Percentiles rank a stretch among this genome's conserved stretches.
Evolutionary conservation across 2,329 filamentous ascomycete species (phyloP).

Genomic region (Pseudomassariella vexata): DNA sequence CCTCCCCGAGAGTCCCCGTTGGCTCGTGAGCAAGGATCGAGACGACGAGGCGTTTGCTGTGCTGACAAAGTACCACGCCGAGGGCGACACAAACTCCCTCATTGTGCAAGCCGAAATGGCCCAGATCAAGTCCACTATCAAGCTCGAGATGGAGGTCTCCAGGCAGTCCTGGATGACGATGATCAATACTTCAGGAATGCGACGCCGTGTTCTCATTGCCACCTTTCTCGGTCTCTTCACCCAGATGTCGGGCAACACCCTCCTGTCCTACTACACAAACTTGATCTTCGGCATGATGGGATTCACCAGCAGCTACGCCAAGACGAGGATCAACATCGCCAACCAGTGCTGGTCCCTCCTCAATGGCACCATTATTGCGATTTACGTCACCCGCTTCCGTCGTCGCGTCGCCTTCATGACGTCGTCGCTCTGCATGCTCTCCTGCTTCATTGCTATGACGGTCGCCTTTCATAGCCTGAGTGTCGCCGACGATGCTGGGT

Average conservation of each 20-base stretch:
- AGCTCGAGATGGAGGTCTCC: conserved; percentile 42
- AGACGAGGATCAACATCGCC: conserved; percentile 40
- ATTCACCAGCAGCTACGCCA: conserved; percentile 31
- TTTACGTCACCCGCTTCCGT: conserved; percentile 32
- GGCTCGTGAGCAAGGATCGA: conserved; percentile 22
- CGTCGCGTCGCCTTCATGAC: conserved; percentile 30
- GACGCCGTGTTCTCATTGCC: conserved; percentile 42
- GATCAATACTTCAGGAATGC: conserved; percentile 42
- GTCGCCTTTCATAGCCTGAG: conserved; percentile 36
- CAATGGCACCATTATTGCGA: conserved; percentile 32
- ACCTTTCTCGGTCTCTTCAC: conserved; percentile 46
- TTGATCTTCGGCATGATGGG: conserved; percentile 39
- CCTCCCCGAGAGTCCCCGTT: conserved; percentile 24
- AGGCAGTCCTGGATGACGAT: conserved; percentile 49
- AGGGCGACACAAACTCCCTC: conserved; percentile 38
- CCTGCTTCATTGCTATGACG: conserved; percentile 45
- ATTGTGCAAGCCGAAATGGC: conserved; percentile 28
- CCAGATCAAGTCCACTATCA: conserved; percentile 12
- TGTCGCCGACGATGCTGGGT: conserved; percentile 21
- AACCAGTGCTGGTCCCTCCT: conserved; percentile 39
- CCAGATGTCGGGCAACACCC: conserved; percentile 47
- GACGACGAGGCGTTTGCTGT: conserved; percentile 25
- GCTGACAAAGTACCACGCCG: conserved; percentile 32
- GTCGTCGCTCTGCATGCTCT: conserved; percentile 35
- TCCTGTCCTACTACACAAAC: conserved; percentile 36